A percentile compares a stretch with the other conserved stretches of the same genome.
Evolutionary conservation across 1,284 basidiomycete species (phyloP).

Genomic region (Taiwanofungus camphoratus): DNA sequence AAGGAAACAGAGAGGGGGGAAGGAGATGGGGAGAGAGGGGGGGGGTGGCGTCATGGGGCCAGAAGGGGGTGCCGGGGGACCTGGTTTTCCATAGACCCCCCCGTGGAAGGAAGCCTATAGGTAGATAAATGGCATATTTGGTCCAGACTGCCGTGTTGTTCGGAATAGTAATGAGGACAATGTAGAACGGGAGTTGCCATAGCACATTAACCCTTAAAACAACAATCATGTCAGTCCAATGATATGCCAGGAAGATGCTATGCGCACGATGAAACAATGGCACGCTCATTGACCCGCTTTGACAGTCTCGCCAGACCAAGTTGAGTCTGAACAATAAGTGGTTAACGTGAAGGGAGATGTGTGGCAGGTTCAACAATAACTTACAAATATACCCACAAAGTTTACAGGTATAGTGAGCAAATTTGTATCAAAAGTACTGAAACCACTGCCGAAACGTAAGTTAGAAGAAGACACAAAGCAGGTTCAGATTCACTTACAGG

Average conservation of each 20-base stretch:
- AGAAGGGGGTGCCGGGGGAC: too few species aligned
- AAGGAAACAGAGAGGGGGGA: too few species aligned
- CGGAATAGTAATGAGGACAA: neutral
- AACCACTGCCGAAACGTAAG: neutral
- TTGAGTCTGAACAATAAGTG: neutral
- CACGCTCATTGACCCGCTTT: neutral
- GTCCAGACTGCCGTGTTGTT: neutral
- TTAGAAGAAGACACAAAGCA: neutral
- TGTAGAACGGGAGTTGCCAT: neutral
- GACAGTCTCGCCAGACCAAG: neutral
- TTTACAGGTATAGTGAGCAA: neutral
- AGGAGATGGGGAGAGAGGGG: too few species aligned
- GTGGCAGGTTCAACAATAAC: neutral
- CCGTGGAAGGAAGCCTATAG: too few species aligned
- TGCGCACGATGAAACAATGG: neutral
- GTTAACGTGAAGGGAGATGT: neutral
- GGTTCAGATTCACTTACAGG: neutral
- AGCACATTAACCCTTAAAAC: neutral
- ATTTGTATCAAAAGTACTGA: neutral
- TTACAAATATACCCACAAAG: neutral
- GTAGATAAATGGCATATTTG: neutral
- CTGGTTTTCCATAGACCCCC: too few species aligned
- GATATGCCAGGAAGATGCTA: neutral
- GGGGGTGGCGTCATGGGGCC: too few species aligned
- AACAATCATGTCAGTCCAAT: neutral